Percentiles rank a stretch among this genome's conserved stretches.
Conservation (phyloP, 1,284 basidiomycete species). For the Ceratobasidium sp. region DNA sequence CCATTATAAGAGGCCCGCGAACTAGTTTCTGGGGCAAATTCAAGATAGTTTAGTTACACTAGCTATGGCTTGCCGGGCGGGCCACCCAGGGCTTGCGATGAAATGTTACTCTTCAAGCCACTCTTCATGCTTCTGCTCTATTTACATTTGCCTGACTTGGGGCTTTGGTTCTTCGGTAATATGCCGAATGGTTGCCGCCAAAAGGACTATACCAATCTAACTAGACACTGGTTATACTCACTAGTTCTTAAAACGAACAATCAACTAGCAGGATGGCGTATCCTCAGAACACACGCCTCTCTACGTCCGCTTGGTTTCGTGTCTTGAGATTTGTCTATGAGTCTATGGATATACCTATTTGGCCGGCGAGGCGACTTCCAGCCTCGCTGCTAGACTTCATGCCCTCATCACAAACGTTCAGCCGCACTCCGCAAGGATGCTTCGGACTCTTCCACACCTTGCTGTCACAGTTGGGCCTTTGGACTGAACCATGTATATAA, state of each 20-base stretch:
- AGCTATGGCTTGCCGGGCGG: no score
- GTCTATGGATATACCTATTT: conserved; percentile 29
- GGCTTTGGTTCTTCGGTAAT: no score
- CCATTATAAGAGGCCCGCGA: no score
- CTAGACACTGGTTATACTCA: no score
- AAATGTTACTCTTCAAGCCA: no score
- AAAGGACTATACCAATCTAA: no score
- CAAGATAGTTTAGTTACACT: no score
- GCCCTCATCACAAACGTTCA: conserved; percentile 36
- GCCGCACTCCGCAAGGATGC: conserved; percentile 7
- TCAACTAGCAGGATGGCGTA: neutral
- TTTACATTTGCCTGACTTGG: no score
- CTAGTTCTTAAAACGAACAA: neutral
- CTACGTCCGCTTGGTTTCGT: neutral
- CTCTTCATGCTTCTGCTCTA: no score
- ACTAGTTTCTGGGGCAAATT: no score
- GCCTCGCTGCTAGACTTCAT: conserved; percentile 30
- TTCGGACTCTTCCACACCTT: conserved; percentile 13
- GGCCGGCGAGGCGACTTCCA: conserved; percentile 41
- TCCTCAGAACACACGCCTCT: neutral
- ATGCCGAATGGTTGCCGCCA: no score
- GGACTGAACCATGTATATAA: conserved; percentile 12
- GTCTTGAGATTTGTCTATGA: conserved; percentile 8
- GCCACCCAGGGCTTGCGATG: no score
- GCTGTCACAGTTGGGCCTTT: neutral